Evolutionary conservation across 805 yeast genomes (phyloP).

Genomic region (Naumovozyma baii): DNA sequence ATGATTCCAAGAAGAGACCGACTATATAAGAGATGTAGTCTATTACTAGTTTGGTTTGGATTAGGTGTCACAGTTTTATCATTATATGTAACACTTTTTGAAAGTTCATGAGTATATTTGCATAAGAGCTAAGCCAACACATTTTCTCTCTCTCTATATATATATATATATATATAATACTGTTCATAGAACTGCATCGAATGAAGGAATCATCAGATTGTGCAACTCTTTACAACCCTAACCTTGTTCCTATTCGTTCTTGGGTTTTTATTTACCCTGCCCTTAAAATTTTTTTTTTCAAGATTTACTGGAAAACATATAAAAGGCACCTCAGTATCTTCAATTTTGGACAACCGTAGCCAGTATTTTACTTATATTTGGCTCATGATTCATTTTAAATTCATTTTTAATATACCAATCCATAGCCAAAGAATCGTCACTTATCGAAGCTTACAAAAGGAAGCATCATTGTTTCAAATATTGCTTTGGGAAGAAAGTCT

Average conservation of each 20-base stretch:
- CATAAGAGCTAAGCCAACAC: too few relatives aligned
- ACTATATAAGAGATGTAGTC: constrained; percentile 37
- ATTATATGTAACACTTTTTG: constrained; percentile 31
- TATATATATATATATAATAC: too few relatives aligned
- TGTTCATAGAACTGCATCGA: too few relatives aligned
- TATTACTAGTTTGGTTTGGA: constrained; percentile 60
- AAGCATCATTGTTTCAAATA: constrained; percentile 23
- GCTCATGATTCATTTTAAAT: too few relatives aligned
- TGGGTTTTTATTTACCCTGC: too few relatives aligned
- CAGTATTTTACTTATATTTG: too few relatives aligned
- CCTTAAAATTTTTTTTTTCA: not conserved
- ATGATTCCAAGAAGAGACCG: constrained; percentile 23
- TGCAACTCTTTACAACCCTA: too few relatives aligned
- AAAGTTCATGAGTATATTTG: constrained; percentile 4
- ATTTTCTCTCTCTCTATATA: too few relatives aligned
- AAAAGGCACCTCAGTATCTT: not conserved
- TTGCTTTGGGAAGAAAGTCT: constrained; percentile 80
- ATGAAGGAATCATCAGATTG: too few relatives aligned
- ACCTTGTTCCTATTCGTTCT: too few relatives aligned
- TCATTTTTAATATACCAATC: constrained; percentile 30
- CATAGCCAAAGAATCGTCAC: constrained; percentile 69
- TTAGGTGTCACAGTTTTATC: constrained; percentile 61
- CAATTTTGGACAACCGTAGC: too few relatives aligned
- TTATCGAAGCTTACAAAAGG: constrained; percentile 56
- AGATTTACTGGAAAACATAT: not conserved